phyloP scores from a whole-genome alignment of 257 asterid genomes.

The Solanum piurae region DNA sequence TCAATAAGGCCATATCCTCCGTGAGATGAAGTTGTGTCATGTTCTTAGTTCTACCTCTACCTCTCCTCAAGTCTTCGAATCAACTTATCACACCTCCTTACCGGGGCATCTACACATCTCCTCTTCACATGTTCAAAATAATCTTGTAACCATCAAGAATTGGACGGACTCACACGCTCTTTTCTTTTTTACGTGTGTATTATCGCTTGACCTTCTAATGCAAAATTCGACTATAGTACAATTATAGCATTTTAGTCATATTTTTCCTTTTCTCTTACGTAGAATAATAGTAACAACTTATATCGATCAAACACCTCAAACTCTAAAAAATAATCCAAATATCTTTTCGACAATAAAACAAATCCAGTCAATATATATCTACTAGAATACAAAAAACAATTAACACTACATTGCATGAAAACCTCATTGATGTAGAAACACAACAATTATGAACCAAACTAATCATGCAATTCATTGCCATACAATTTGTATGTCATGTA shows the following conservation, averaged over 20 bases:
- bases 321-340: not conserved
- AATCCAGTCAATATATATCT: not conserved
- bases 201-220: conserved; percentile 56
- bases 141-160: conserved; percentile 38
- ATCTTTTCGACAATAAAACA: not conserved
- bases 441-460: not conserved
- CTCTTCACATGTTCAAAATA: too few relatives aligned
- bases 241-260: not conserved
- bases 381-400: not conserved
- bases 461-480: not conserved
- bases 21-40: too few relatives aligned
- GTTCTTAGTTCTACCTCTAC: too few relatives aligned
- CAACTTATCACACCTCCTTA: too few relatives aligned
- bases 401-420: not conserved
- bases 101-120: too few relatives aligned
- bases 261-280: not conserved
- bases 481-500: not conserved
- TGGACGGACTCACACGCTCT: conserved; percentile 54
- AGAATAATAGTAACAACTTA: not conserved
- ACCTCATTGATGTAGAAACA: not conserved
- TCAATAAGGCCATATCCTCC: too few relatives aligned
- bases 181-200: conserved; percentile 28
- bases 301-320: not conserved
- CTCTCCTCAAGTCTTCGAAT: too few relatives aligned
- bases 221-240: conserved; percentile 4